Evolutionary conservation across 2,329 filamentous ascomycete genomes (phyloP).

Genomic region (Penicillium vulpinum): DNA sequence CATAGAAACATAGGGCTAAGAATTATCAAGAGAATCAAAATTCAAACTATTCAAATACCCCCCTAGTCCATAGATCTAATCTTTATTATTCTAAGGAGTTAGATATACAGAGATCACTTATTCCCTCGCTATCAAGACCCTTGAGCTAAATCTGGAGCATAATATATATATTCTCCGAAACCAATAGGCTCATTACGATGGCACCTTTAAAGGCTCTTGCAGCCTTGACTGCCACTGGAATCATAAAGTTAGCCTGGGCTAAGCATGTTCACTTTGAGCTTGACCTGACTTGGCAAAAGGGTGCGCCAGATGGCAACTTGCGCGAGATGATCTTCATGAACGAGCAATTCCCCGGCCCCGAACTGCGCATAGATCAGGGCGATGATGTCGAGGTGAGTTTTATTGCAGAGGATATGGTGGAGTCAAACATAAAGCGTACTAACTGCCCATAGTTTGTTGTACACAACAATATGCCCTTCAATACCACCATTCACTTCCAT

Average conservation of each 20-base stretch:
- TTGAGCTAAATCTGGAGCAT: background rate
- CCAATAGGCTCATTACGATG: constrained; percentile 8
- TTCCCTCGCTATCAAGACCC: background rate
- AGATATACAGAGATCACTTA: background rate
- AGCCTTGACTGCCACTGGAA: constrained; percentile 9
- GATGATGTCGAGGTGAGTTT: constrained; percentile 31
- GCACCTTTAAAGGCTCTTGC: constrained; percentile 12
- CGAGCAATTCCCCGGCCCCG: constrained; percentile 34
- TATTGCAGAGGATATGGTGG: background rate
- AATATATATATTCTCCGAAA: background rate
- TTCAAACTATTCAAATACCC: constrained; percentile 3
- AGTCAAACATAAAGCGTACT: background rate
- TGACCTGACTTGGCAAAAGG: constrained; percentile 37
- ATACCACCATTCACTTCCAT: constrained; percentile 37
- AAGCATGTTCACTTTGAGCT: constrained; percentile 26
- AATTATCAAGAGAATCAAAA: background rate
- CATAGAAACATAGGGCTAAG: background rate
- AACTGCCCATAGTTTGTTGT: constrained; percentile 26
- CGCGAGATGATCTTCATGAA: constrained; percentile 37
- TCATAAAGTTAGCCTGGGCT: constrained; percentile 15
- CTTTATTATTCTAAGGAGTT: background rate
- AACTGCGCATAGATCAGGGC: constrained; percentile 28
- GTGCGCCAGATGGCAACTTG: constrained; percentile 34
- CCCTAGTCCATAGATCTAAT: background rate
- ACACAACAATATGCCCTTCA: constrained; percentile 33